Evolutionary conservation across 306 rosid species (phyloP), one percentile per base, ranked within the genome.

Genomic region (Cicer cuneatum): DNA sequence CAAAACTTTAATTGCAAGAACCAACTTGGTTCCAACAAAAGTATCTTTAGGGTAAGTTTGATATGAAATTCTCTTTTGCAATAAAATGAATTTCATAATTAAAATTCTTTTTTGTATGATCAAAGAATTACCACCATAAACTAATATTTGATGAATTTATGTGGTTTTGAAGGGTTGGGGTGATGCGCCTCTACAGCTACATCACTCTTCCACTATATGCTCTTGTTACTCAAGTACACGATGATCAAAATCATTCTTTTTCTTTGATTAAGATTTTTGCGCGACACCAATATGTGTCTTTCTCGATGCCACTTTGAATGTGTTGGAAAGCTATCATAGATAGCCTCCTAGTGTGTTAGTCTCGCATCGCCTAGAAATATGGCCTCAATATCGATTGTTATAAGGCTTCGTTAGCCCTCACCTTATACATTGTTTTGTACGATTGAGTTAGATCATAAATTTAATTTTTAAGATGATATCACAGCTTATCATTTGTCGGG

Each of bases 181-280:
- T 74, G 19, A 81, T 94, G n/a, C 77, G 85, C 65, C 45, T 94
- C 62, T 94, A 96, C 89, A 90, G 99, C 89, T 94, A 94, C 74
- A 90, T 89, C 10, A 94, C 98, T 1, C 96, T 94, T 84, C 98
- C 97, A 2, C 78, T 94, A 6, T 90, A 94, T 83, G 93, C 97
- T 77, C 97, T 94, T 52, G 96, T 94, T 59, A 88, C 92, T 82
- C 98, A 94, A 97, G 98, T 94, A 86, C 15, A 10, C 2, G 16
- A 57, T 24, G 40, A 57, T 24, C 3, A 57, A 4, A 57, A 16
- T 11, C 64, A 6, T 57, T 29, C 10, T 6, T 58, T 58, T 58
- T 58, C 10, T 11, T 24, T 29, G 40, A 10, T 57, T 24, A 16
- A 47, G 13, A 8, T 47, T 12, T 47, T 47, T 47, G 12, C 7